A percentile compares a stretch with the other conserved stretches of the same genome.
Conservation (phyloP, 176 grass and related monocot species). For the Oryza australiensis region DNA sequence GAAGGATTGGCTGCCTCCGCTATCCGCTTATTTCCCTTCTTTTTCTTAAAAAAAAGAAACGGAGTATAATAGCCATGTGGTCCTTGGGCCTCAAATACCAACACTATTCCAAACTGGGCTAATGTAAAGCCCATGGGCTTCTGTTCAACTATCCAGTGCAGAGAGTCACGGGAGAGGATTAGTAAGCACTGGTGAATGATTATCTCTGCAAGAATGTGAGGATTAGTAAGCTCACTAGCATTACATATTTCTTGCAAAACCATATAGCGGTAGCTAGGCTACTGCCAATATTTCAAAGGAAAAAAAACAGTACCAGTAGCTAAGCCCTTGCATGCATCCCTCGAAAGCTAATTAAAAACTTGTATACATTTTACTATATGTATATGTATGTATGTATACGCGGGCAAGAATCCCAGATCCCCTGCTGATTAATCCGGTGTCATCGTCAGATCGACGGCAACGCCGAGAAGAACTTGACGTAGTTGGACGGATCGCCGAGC, state of each 20-base stretch:
- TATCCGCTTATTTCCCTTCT: background rate
- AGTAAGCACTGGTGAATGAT: too few species aligned
- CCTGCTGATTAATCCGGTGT: too few species aligned
- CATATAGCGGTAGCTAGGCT: background rate
- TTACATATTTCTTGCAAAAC: background rate
- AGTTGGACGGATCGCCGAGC: constrained; percentile 36
- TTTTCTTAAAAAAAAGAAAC: background rate
- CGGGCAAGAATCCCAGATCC: too few species aligned
- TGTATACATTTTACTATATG: background rate
- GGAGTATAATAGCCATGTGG: background rate
- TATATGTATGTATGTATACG: background rate
- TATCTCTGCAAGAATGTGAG: too few species aligned
- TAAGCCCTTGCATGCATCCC: background rate
- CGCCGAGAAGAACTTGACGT: constrained; percentile 45
- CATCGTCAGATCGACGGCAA: constrained; percentile 27
- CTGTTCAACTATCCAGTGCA: background rate
- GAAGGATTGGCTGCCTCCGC: background rate
- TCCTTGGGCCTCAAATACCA: background rate
- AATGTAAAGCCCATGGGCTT: background rate
- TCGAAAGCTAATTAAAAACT: background rate
- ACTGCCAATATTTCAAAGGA: background rate
- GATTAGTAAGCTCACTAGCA: background rate
- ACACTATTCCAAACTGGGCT: too few species aligned
- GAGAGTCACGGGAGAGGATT: too few species aligned
- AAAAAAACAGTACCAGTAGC: background rate